Base-by-base conservation (phyloP, 192 early-diverging fungal species). In the Entomortierella parvispora region DNA sequence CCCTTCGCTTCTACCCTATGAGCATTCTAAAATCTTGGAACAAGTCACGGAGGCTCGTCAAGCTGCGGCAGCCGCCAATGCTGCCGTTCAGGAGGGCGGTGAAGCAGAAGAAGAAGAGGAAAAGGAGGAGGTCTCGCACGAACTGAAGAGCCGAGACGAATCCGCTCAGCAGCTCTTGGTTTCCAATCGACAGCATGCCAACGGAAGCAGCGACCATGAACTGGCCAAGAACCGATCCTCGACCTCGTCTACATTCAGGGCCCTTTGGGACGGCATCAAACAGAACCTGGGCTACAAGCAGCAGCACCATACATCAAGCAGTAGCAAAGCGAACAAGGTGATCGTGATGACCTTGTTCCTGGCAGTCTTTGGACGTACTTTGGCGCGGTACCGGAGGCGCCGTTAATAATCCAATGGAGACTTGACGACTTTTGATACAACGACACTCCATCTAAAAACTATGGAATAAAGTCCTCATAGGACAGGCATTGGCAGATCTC, bases 251-350 rank as follows among this genome's bases (percentile, higher is more conserved):
- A 31, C 61, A 11, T 77, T 77, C 29, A 34, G 65, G 40, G 58
- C 23, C 29, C 53, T 77, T 26, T 77, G 74, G 74, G 58, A 77
- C 4, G 49, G 74, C 12, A 0, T 68, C 31, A 77, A 77, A 29
- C 59, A 63, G 26, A 68, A 28, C 6, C 46, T 77, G 1, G 65
- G 60, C 3, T 76, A 62, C 29, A 31, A 56, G n/a, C 54, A 40
- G 9, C 54, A 22, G 26, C 31, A 18, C 20, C 54, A 40, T 18
- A 20, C 33, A 33, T 25, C 54, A 4, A 59, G 62, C 29, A n/a
- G 33, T n/a, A 44, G 46, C 23, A 77, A 77, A 29, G 18, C 49
- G 0, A 77, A 54, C 48, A 63, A 52, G 43, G 58, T 51, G 5
- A 22, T 77, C 20, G 61, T 77, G 17, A 45, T 46, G 33, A 49